A percentile compares a stretch with the other conserved stretches of the same genome.
These are phyloP conservation scores for Zangia roseola DNA, from an alignment of 768 basidiomycete genomes.

Conservation along the genomic window DNA sequence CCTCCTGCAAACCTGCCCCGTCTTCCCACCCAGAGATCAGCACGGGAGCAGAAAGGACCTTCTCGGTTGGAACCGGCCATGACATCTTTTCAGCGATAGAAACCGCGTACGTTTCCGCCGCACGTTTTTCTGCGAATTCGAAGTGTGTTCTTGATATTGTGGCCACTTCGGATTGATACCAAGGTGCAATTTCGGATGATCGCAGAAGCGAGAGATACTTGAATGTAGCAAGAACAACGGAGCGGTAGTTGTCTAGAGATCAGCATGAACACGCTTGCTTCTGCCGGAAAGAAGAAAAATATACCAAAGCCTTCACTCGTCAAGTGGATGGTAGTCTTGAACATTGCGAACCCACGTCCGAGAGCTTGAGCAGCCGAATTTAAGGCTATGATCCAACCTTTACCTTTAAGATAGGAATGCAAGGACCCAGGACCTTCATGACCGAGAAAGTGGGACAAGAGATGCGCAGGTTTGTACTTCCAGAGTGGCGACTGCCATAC, in stretches of 20 bases:
- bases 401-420: constrained; percentile 84
- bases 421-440: constrained; percentile 94
- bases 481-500: constrained; percentile 69
- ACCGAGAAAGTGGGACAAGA: constrained; percentile 80
- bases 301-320: constrained; percentile 85
- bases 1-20: constrained; percentile 46
- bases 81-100: constrained; percentile 72
- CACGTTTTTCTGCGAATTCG: constrained; percentile 82
- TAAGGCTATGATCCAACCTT: constrained; percentile 82
- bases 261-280: constrained; percentile 2
- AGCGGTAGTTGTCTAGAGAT: constrained; percentile 61
- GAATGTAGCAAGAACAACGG: constrained; percentile 66
- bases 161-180: constrained; percentile 74
- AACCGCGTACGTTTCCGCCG: constrained; percentile 77
- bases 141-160: constrained; percentile 73
- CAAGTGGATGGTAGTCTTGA: constrained; percentile 78
- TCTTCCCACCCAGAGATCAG: constrained; percentile 74
- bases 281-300: constrained; percentile 23
- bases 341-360: constrained; percentile 84
- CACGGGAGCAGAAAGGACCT: constrained; percentile 67
- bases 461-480: constrained; percentile 75
- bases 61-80: constrained; percentile 79
- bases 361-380: constrained; percentile 67
- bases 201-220: constrained; percentile 77
- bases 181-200: constrained; percentile 55